phyloP scores from a whole-genome alignment of 352 stramenopile genomes.

The Globisporangium polare region DNA sequence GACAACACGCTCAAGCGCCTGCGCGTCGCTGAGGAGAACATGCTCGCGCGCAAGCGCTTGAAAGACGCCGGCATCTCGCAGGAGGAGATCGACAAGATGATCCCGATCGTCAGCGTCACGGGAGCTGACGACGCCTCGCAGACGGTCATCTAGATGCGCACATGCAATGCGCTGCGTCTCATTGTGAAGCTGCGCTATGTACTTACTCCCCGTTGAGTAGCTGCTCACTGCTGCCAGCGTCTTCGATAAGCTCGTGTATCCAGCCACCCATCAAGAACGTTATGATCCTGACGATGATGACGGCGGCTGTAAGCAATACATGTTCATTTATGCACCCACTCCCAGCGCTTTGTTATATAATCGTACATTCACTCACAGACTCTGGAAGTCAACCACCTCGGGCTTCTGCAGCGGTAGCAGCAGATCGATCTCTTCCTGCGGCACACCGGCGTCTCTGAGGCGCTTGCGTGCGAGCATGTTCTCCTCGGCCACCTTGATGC shows the following conservation, averaged over 20 bases:
- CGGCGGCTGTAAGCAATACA: neutral
- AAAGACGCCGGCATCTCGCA: constrained; percentile 28
- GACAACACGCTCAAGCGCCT: constrained; percentile 22
- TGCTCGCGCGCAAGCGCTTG: constrained; percentile 43
- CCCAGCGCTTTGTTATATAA: neutral
- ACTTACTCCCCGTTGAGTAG: no score
- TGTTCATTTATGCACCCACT: neutral
- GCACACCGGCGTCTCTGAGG: constrained; percentile 30
- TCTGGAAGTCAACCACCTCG: neutral
- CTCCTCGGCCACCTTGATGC: constrained; percentile 14
- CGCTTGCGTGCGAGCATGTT: constrained; percentile 36
- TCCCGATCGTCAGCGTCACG: constrained; percentile 8
- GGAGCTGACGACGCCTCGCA: neutral
- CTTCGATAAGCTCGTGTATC: no score
- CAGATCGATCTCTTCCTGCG: constrained; percentile 16
- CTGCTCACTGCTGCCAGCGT: no score
- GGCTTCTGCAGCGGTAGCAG: constrained; percentile 14
- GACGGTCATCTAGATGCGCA: constrained; percentile 3
- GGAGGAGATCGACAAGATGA: constrained; percentile 19
- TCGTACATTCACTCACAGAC: neutral
- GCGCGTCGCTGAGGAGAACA: constrained; percentile 16
- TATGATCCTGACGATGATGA: no score
- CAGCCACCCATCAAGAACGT: no score
- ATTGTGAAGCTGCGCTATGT: no score
- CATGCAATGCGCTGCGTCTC: neutral